Evolutionary conservation across 441 rosid genomes (phyloP).

Genomic region (Pelargonium myrrhifolium): DNA sequence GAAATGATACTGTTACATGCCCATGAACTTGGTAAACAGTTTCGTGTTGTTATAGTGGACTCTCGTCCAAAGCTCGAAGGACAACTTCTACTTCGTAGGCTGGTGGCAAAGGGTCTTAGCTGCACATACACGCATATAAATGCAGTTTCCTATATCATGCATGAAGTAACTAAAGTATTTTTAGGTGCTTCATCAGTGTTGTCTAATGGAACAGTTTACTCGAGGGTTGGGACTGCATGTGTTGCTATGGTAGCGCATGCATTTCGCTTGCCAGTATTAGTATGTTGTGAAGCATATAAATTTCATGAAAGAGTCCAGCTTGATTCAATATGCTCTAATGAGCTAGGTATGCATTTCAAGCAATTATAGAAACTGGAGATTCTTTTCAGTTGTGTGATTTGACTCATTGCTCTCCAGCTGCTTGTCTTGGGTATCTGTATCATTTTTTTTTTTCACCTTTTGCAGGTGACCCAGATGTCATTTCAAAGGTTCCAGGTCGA

Average conservation of each 20-base stretch:
- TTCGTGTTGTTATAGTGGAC: conserved; percentile 82
- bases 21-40: conserved; percentile 66
- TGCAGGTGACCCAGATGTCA: conserved; percentile 82
- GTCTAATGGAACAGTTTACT: conserved; percentile 87
- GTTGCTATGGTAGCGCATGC: conserved; percentile 97
- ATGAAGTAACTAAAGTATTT: conserved; percentile 85
- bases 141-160: conserved; percentile 87
- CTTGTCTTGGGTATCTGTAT: conserved; percentile 8
- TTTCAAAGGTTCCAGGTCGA: conserved; percentile 61
- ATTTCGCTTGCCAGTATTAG: conserved; percentile 66
- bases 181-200: conserved; percentile 85
- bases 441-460: not conserved
- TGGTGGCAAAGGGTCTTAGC: conserved; percentile 67
- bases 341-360: conserved; percentile 56
- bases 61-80: conserved; percentile 93
- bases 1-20: conserved; percentile 83
- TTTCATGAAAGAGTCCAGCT: conserved; percentile 92
- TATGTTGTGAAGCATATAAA: conserved; percentile 93
- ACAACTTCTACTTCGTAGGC: conserved; percentile 71
- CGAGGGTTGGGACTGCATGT: conserved; percentile 93
- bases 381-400: not conserved
- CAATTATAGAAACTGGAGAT: not conserved
- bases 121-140: conserved; percentile 87
- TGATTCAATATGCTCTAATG: conserved; percentile 94
- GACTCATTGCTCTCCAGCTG: not conserved